Conservation (phyloP, 129 eudicot species). For the Kitagawia praeruptora region DNA sequence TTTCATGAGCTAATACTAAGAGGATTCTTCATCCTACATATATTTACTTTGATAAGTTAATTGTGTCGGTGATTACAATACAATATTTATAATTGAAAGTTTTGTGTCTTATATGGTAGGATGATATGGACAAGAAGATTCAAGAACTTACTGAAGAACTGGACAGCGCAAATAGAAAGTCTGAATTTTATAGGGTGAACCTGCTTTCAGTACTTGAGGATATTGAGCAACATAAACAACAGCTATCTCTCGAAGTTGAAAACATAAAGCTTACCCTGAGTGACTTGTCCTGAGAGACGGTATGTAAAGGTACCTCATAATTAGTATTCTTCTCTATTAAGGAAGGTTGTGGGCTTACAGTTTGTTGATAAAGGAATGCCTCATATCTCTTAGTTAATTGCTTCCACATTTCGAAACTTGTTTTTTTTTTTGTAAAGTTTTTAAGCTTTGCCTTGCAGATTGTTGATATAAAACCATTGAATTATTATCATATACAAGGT, state of each 20-base stretch:
- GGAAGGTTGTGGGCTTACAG: not conserved
- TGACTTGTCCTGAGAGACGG: conserved; percentile 38
- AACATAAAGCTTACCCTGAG: conserved; percentile 43
- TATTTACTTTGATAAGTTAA: not conserved
- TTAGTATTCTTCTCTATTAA: not conserved
- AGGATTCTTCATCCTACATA: not conserved
- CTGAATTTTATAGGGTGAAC: conserved; percentile 56
- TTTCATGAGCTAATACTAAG: not conserved
- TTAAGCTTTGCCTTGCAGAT: not conserved
- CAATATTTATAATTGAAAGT: not conserved
- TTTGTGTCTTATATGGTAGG: conserved; percentile 26
- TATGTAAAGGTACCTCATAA: conserved; percentile 20
- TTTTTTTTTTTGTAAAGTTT: not conserved
- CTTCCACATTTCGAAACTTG: not conserved
- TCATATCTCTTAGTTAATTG: not conserved
- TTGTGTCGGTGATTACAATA: not conserved
- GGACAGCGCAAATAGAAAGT: conserved; percentile 36
- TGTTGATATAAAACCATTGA: not conserved
- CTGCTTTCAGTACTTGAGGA: conserved; percentile 50
- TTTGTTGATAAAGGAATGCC: not conserved
- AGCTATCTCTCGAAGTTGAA: conserved; percentile 52
- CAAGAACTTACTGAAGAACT: conserved; percentile 41
- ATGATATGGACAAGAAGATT: conserved; percentile 52
- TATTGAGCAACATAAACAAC: conserved; percentile 61
- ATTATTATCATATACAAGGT: not conserved